Evolutionary conservation across 169 alveolate genomes (phyloP), one percentile per base, ranked within the genome.

Genomic region (Cryptosporidium sp.): DNA sequence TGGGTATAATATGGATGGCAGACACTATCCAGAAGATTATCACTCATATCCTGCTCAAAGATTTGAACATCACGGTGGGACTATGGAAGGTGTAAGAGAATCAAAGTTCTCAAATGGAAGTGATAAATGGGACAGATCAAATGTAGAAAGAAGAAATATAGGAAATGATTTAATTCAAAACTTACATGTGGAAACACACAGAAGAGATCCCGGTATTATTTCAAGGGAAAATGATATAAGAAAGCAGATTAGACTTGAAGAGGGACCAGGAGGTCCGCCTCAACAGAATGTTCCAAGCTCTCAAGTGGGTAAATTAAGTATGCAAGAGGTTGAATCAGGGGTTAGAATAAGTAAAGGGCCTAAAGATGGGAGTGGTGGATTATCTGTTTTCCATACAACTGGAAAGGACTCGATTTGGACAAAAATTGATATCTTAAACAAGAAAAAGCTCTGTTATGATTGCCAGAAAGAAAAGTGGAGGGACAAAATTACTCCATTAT

Each of bases 401-500:
- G 89, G 89, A 8, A 45, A 60, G 53, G 80, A 67, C 53, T 80
- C 89, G 14, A 80, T 80, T 26, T 80, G 89, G 89, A 18, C 52
- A 5, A 80, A 67, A 65, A 65, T 80, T 16, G 89, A 80, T 39
- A 42, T 29, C 4, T 26, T 80, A 35, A 65, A 80, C 26, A 51
- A 65, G 37, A 80, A 51, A 29, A 60, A 80, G 56, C 44, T 80
- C 42, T 80, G 89, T 44, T 80, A 80, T 80, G 75, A 80, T 18
- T 80, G 89, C 48, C 89, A 80, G 62, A 80, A 62, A 29, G 61
- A 29, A 8, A 80, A 80, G 35, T 80, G 89, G 89, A 60, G 75
- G n/a, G 89, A 80, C 68, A 80, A 65, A 65, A 65, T 80, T 18
- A 80, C 89, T 60, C 89, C 89, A 10, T 18, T 80, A 26, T 80